Evolutionary conservation across 371 early-diverging fungal genomes (phyloP), one percentile per base, ranked within the genome.

Genomic region (Haplosporangium sp.): DNA sequence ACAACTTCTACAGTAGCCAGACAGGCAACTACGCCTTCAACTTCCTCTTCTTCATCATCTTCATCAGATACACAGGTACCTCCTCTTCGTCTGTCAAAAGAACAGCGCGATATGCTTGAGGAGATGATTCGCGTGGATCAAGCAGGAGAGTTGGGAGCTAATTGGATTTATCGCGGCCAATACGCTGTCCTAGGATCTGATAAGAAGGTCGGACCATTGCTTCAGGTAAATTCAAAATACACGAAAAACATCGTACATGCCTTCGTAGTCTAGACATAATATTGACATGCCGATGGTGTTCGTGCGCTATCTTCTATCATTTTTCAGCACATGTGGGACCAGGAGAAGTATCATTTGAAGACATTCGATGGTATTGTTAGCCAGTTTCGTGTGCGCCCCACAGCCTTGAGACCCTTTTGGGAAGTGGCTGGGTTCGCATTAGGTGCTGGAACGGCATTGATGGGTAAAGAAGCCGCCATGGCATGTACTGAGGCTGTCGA

Each of bases 401-500:
- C 96, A 27, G 71, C 93, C 10, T 71, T 98, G 71, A 86, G 92
- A 39, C 98, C 98, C 1, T 38, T 97, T 8, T 97, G 97, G 93
- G 93, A 95, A 62, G 86, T 89, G 4, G 94, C 95, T 5, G 98
- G 98, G 2, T 98, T 92, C 69, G 88, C 91, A 0, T 86, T 98
- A 6, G 98, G 98, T 19, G 93, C 89, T 34, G 92, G 90, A 4
- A 96, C 98, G 0, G 98, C 97, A 5, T 60, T 95, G 65, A 72
- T 98, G 77, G 98, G 98, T 15, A 93, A 94, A 72, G 94, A 96
- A 67, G 96, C 97, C 5, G 97, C 98, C 35, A 98, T 98, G 98
- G 96, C 97, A 3, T 97, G 97, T 84, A 98, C 99, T 0, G 99
- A 98, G 76, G 98, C 98, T 1, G 99, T 98, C 17, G 99, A 98